Conservation (phyloP, 108 stramenopile species). For the Tribonema minus region DNA sequence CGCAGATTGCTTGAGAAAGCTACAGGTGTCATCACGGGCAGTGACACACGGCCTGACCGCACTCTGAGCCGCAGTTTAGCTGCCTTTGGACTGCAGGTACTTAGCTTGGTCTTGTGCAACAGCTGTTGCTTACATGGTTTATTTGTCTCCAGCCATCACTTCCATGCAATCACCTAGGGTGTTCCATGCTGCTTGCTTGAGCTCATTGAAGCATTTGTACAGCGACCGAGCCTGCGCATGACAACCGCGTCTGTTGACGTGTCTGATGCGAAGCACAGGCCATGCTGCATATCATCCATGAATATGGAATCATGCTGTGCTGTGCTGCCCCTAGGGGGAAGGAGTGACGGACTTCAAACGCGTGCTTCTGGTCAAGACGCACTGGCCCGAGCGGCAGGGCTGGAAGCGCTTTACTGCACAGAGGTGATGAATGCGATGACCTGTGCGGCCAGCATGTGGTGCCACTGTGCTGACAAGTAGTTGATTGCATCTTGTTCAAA, state of each 20-base stretch:
- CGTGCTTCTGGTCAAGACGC: conserved; percentile 86
- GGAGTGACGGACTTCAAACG: conserved; percentile 67
- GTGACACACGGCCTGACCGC: conserved; percentile 77
- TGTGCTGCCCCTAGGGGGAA: conserved; percentile 28
- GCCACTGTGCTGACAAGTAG: no score
- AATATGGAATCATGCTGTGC: neutral
- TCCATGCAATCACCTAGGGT: neutral
- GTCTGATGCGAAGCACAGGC: neutral
- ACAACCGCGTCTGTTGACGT: neutral
- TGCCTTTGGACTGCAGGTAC: conserved; percentile 34
- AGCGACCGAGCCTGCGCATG: neutral
- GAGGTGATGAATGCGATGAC: neutral
- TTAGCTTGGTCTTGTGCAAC: conserved; percentile 6
- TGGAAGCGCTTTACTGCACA: conserved; percentile 50
- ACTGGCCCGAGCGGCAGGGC: conserved; percentile 88
- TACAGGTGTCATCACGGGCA: conserved; percentile 73
- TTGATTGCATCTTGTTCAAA: no score
- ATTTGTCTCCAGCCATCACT: neutral
- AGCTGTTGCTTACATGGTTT: conserved; percentile 70
- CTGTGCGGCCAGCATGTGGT: neutral
- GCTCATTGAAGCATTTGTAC: neutral
- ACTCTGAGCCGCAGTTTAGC: conserved; percentile 56
- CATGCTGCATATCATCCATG: neutral
- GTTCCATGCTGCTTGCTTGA: neutral
- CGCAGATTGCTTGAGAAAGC: conserved; percentile 22